Evolutionary conservation across 192 early-diverging fungal genomes (phyloP).

Genomic region (Backusella sp.): DNA sequence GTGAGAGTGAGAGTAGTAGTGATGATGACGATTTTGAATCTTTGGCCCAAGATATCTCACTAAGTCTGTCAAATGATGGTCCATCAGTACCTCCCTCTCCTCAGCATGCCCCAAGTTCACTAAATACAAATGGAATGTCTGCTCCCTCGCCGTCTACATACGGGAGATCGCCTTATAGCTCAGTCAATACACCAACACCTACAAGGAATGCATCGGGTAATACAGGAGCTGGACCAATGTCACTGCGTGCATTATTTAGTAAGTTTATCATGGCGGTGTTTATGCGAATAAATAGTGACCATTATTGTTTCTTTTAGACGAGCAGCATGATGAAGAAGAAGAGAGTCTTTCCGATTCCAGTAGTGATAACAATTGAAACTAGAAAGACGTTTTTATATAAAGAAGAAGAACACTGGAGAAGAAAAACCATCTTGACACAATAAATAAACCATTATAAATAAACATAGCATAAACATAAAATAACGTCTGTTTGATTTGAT

Average conservation of each 20-base stretch:
- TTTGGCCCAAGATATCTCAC: constrained; percentile 16
- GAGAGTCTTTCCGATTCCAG: constrained; percentile 17
- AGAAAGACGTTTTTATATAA: not conserved
- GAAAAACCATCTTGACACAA: not conserved
- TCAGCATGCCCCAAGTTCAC: not conserved
- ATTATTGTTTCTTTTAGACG: not conserved
- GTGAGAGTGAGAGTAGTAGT: constrained; percentile 11
- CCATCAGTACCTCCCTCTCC: constrained; percentile 18
- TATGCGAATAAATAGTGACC: not conserved
- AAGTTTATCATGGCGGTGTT: not conserved
- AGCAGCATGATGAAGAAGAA: constrained; percentile 16
- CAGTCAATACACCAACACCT: constrained; percentile 6
- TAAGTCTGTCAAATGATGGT: constrained; percentile 14
- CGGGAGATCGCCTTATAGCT: not conserved
- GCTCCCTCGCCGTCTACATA: not conserved
- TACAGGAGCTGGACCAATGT: constrained; percentile 12
- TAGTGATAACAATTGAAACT: not conserved
- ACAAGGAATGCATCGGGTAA: not conserved
- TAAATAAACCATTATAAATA: not conserved
- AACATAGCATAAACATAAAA: not conserved
- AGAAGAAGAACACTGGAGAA: not conserved
- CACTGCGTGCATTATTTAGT: constrained; percentile 21
- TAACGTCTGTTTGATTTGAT: too few relatives aligned
- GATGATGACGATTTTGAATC: constrained; percentile 27
- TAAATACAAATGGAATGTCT: not conserved